Conservation (phyloP, 306 rosid genomes). For the Quercus dentata region DNA sequence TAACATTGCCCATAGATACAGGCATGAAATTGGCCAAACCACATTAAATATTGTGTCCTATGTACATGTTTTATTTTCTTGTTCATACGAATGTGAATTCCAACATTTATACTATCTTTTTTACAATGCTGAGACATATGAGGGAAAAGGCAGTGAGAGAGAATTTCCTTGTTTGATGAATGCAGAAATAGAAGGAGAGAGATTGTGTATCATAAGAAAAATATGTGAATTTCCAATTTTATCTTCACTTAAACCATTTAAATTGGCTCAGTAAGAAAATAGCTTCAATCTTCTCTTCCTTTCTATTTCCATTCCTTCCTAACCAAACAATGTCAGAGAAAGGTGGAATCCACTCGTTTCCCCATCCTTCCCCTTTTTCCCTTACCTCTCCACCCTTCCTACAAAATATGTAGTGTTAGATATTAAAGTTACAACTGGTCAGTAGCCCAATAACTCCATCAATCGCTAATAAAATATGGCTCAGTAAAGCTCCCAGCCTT, state of each 20-base stretch:
- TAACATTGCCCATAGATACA: too few species aligned
- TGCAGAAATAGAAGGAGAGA: background rate
- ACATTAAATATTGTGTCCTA: too few species aligned
- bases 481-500: constrained; percentile 7
- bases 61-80: too few species aligned
- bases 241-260: background rate
- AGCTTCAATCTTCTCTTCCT: background rate
- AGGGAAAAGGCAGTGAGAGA: background rate
- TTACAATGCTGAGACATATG: too few species aligned
- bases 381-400: background rate
- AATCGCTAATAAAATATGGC: background rate
- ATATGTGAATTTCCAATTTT: background rate
- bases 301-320: too few species aligned
- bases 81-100: too few species aligned
- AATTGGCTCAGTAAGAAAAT: background rate
- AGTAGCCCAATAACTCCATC: constrained; percentile 4
- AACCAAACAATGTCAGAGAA: too few species aligned
- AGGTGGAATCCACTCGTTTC: too few species aligned
- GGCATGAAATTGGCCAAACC: too few species aligned
- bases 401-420: background rate
- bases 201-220: background rate
- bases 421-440: background rate
- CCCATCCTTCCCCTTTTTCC: background rate
- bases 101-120: too few species aligned
- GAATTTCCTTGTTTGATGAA: background rate